Evolutionary conservation across 2,329 filamentous ascomycete species (phyloP), one percentile per base, ranked within the genome.

Genomic region (Xylaria arbuscula): DNA sequence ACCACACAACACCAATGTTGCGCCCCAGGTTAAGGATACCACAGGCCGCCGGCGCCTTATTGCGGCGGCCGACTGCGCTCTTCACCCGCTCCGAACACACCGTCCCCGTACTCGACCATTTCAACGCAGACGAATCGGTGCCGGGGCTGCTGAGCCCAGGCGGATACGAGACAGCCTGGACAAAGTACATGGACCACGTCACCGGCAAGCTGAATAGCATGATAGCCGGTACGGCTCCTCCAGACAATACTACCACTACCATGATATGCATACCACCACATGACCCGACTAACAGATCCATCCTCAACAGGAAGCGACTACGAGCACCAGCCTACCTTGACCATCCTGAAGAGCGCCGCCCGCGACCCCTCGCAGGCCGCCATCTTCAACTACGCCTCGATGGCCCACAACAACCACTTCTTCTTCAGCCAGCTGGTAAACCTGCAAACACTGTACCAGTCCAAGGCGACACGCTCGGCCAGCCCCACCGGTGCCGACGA

Each of bases 381-480:
- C 74, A 84, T 91, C 79, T 99, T 99, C 89, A 99, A 98, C 87
- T 89, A 97, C 80, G 96, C 96, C 80, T 97, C 93, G 75, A 97
- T 97, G 92, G 93, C 93, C 64, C 92, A 93, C 86, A 98, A 98
- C 88, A 98, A 89, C 80, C 84, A 89, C 78, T 91, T 93, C 85
- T 95, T 93, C 88, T 94, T 95, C 86, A 80, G 87, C 73, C 81
- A 85, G 70, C 80, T 90, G 60, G 78, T 79, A 19, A 72, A 71
- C 50, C 54, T 73, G 24, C 55, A 69, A 7, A 42, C 36, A 1
- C 24, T 63, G 7, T 64, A 58, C 59, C 55, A 67, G 7, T 45
- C 50, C 24, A 51, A n/a, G 53, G 40, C 58, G 61, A 62, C 62
- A 54, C 57, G 22, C 3, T 48, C n/a, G 32, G 11, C 48, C 28